These are phyloP conservation scores for Dichotomopilus funicola DNA, from an alignment of 2,329 filamentous ascomycete species.

Conservation along the genomic window DNA sequence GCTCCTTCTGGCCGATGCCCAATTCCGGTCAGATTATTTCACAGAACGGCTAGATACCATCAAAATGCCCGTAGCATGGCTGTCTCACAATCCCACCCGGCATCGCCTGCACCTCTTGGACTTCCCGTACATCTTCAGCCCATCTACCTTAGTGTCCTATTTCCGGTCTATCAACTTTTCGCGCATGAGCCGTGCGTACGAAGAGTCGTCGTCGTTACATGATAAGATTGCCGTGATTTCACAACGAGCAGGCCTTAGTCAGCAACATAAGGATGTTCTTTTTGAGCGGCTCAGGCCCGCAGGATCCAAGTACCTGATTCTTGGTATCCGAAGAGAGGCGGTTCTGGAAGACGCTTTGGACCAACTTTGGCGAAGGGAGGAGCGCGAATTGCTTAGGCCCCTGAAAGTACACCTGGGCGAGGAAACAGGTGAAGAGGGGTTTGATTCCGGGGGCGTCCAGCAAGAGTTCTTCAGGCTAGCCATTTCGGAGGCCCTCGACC, in stretches of 20 bases:
- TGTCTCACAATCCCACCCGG: conserved; percentile 53
- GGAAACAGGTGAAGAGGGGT: conserved; percentile 75
- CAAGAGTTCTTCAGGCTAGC: conserved; percentile 91
- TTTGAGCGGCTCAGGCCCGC: conserved; percentile 59
- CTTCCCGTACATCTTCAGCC: conserved; percentile 72
- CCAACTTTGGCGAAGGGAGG: conserved; percentile 82
- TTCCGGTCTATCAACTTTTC: conserved; percentile 86
- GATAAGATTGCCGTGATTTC: conserved; percentile 52
- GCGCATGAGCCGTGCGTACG: conserved; percentile 73
- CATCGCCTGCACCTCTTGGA: conserved; percentile 69
- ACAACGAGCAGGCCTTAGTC: conserved; percentile 47
- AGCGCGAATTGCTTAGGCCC: conserved; percentile 73
- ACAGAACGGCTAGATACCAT: conserved; percentile 69
- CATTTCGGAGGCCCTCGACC: conserved; percentile 71
- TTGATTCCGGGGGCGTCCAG: conserved; percentile 91
- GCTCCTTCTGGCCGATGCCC: conserved; percentile 58
- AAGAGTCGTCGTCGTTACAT: conserved; percentile 56
- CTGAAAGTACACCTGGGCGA: conserved; percentile 84
- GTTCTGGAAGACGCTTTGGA: conserved; percentile 71
- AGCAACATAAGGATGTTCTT: conserved; percentile 54
- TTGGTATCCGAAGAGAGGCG: conserved; percentile 61
- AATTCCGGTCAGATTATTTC: conserved; percentile 71
- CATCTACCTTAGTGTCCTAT: conserved; percentile 66
- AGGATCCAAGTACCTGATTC: conserved; percentile 63
- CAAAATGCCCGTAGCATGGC: conserved; percentile 67